phyloP scores from a whole-genome alignment of 768 basidiomycete species.

The Leccinum uliginosum region DNA sequence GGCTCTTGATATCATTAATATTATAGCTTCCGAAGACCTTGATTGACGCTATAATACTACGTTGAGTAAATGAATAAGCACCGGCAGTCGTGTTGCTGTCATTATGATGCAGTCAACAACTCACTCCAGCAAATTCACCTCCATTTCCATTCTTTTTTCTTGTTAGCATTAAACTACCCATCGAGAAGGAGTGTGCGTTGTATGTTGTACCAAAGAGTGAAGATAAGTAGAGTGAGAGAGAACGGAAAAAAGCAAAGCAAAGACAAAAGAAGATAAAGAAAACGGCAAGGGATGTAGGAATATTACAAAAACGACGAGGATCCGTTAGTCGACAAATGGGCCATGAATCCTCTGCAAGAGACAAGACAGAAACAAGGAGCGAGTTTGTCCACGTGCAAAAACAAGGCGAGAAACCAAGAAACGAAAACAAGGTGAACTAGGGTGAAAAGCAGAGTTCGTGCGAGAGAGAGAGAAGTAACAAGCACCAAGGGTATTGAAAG shows the following conservation, averaged over 20 bases:
- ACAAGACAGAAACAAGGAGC: background rate
- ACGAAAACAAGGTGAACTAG: background rate
- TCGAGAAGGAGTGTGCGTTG: too few species aligned
- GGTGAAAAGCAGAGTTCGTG: slow-evolving; percentile 1
- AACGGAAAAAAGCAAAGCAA: background rate
- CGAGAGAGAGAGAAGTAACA: background rate
- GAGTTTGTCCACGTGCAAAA: slow-evolving; percentile 5
- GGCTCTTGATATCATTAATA: too few species aligned
- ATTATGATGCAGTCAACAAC: background rate
- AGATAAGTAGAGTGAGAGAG: too few species aligned
- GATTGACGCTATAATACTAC: too few species aligned
- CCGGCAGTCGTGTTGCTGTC: too few species aligned
- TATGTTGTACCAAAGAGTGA: too few species aligned
- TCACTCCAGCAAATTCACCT: background rate
- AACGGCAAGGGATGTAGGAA: background rate
- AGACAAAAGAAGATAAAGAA: background rate
- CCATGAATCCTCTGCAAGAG: slow-evolving; percentile 17
- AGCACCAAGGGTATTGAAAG: background rate
- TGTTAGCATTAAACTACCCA: too few species aligned
- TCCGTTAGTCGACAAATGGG: background rate
- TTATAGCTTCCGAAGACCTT: too few species aligned
- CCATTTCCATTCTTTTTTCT: background rate
- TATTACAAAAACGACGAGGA: background rate
- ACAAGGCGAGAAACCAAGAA: slow-evolving; percentile 3
- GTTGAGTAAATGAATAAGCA: too few species aligned